A percentile compares a stretch with the other conserved stretches of the same genome.
phyloP scores from a whole-genome alignment of 306 rosid genomes.

The Ceratonia siliqua region DNA sequence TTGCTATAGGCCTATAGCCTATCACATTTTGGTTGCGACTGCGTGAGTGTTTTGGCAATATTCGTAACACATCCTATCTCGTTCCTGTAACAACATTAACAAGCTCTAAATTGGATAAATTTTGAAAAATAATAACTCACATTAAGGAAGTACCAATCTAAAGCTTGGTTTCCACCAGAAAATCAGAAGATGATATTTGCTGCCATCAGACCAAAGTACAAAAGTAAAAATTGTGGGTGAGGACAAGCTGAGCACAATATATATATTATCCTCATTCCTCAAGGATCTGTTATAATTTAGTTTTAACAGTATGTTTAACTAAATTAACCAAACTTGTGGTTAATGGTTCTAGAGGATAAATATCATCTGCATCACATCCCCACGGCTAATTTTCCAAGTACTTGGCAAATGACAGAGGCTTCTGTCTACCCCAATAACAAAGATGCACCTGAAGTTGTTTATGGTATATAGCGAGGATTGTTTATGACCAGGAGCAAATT shows the following conservation, averaged over 20 bases:
- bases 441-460: not conserved
- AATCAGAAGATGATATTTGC: not conserved
- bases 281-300: not conserved
- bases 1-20: too few relatives aligned
- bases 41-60: not conserved
- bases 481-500: too few relatives aligned
- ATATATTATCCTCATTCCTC: too few relatives aligned
- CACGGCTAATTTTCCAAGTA: not conserved
- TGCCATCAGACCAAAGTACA: conserved; percentile 23
- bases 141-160: conserved; percentile 6
- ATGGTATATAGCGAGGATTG: too few relatives aligned
- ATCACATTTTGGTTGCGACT: too few relatives aligned
- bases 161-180: conserved; percentile 19
- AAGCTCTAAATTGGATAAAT: conserved; percentile 12
- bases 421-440: not conserved
- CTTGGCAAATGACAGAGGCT: not conserved
- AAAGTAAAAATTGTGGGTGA: not conserved
- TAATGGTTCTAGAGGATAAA: not conserved
- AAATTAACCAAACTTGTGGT: not conserved
- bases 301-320: not conserved
- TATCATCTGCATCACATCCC: not conserved
- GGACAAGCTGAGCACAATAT: not conserved
- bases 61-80: not conserved
- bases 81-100: conserved; percentile 1
- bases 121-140: not conserved